Conservation (phyloP, 164 flowering plant genomes). For the Aristolochia contorta region DNA sequence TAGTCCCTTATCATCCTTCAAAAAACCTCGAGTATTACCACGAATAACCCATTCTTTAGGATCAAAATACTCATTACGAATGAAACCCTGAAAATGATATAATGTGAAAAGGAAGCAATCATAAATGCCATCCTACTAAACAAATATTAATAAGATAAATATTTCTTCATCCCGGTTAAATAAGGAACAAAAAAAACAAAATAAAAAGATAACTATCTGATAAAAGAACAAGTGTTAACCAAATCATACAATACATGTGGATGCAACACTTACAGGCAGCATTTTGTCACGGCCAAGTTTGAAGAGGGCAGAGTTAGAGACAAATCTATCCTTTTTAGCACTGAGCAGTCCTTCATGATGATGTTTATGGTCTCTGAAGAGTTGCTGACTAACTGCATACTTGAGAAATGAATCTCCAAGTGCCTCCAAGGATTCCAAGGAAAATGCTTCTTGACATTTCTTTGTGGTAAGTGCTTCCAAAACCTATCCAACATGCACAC, state of each 20-base stretch:
- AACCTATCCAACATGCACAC: conserved; percentile 27
- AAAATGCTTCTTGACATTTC: conserved; percentile 58
- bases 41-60: conserved; percentile 62
- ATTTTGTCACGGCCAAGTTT: conserved; percentile 54
- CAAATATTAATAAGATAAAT: no score
- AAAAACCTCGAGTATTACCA: conserved; percentile 24
- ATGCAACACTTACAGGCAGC: conserved; percentile 45
- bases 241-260: background rate
- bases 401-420: conserved; percentile 94
- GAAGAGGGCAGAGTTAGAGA: conserved; percentile 53
- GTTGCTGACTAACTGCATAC: conserved; percentile 65
- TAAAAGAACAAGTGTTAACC: background rate
- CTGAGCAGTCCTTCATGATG: conserved; percentile 79
- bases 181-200: background rate
- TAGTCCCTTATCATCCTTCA: conserved; percentile 22
- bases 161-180: background rate
- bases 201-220: background rate
- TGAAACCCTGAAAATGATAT: conserved; percentile 48
- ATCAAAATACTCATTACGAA: conserved; percentile 52
- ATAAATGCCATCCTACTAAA: no score
- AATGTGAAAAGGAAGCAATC: background rate
- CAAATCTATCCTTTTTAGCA: conserved; percentile 37
- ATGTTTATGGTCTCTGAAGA: conserved; percentile 38
- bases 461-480: conserved; percentile 87
- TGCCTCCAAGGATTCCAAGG: conserved; percentile 84